phyloP scores from a whole-genome alignment of 257 asterid genomes.

The Solanum ossicruentum region DNA sequence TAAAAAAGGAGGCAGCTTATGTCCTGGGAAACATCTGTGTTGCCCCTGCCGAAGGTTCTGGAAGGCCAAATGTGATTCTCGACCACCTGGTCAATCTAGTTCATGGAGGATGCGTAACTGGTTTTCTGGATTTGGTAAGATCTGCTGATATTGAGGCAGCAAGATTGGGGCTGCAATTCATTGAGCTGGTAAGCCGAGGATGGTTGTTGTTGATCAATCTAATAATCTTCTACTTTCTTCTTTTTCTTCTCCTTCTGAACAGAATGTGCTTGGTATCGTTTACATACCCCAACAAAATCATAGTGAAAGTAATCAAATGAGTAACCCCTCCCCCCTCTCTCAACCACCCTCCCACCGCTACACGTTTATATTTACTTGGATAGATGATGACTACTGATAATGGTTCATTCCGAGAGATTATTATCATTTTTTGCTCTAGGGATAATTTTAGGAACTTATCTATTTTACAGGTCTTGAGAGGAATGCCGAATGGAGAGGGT shows the following conservation, averaged over 20 bases:
- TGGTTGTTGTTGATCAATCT: neutral
- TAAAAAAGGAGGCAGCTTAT: conserved; percentile 84
- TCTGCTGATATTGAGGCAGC: conserved; percentile 90
- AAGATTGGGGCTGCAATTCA: conserved; percentile 80
- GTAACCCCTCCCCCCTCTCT: neutral
- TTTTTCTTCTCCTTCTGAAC: neutral
- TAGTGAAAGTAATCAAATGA: neutral
- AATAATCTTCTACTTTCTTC: neutral
- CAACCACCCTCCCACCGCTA: too few relatives aligned
- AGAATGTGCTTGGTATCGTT: neutral
- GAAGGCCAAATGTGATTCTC: conserved; percentile 50
- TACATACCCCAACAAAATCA: neutral
- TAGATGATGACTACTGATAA: neutral
- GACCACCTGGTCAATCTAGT: conserved; percentile 89
- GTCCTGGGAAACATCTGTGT: conserved; percentile 89
- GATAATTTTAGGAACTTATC: neutral
- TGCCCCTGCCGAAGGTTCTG: conserved; percentile 52
- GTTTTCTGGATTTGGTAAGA: conserved; percentile 73
- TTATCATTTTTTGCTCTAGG: neutral
- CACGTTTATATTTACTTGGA: neutral
- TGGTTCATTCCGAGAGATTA: neutral
- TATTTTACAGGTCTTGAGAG: conserved; percentile 64
- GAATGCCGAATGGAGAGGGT: conserved; percentile 77
- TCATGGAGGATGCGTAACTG: conserved; percentile 59
- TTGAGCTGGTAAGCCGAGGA: conserved; percentile 66